Base-by-base conservation (phyloP, 2,329 filamentous ascomycete genomes). In the Aspergillus vadensis region DNA sequence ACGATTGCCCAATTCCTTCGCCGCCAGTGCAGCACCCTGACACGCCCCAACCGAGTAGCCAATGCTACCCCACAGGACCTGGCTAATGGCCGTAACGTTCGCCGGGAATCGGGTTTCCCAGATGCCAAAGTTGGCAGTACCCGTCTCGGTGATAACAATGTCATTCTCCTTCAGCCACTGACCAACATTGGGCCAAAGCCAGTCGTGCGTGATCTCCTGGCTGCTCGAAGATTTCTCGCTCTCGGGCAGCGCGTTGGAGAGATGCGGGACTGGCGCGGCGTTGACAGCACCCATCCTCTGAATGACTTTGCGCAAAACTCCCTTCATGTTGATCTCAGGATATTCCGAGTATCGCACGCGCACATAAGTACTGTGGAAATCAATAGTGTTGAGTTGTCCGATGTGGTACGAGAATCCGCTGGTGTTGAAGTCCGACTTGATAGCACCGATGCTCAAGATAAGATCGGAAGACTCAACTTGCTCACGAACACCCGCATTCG, bases 61-160 rank as follows among this genome's bases (percentile, higher is more conserved):
- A 65, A 89, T 90, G 48, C 82, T 85, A 48, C 86, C 85, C 86
- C 86, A 89, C 12, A 95, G 85, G 2, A 91, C 88, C 72, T 95
- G 91, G 55, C 86, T 92, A 69, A 96, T 86, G 17, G 90, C 90
- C 7, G 85, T 91, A n/a, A 93, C 90, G n/a, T 85, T 83, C 2
- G 81, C 74, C 0, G 92, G 92, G 79, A 96, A 95, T 44, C 85
- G 85, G 4, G 91, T 93, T 60, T 93, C 91, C 86, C 90, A 92
- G 69, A 95, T 91, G 58, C 92, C 92, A 74, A 96, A 94, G 78
- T 92, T 94, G 60, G 91, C 83, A 0, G 92, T 97, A 41, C 92
- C 92, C 2, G 92, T 96, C 75, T 96, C 92, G 0, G 92, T 94
- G 54, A 96, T 85, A 57, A 97, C 81, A 59, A 96, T 86, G 69